A percentile compares a stretch with the other conserved stretches of the same genome.
Conservation (phyloP, 257 asterid species). For the Jasminum sambac region DNA sequence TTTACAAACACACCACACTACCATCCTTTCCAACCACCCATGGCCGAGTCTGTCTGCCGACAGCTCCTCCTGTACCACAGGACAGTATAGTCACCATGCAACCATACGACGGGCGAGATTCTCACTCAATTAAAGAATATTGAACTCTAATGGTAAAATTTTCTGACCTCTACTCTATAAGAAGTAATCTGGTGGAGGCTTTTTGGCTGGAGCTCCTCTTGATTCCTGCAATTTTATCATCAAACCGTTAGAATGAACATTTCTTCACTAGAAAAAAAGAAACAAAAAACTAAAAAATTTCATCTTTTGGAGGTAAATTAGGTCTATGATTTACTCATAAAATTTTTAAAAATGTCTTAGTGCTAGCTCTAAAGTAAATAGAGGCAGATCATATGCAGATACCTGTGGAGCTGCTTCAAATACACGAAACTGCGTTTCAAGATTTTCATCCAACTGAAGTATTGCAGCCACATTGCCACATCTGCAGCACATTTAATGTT, state of each 20-base stretch:
- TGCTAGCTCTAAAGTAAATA: no score
- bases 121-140: background rate
- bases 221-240: conserved; percentile 65
- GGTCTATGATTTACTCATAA: no score
- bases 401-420: conserved; percentile 99
- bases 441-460: conserved; percentile 88
- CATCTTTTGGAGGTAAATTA: background rate
- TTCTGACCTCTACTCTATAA: conserved; percentile 37
- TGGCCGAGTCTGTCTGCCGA: background rate
- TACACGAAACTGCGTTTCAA: conserved; percentile 71
- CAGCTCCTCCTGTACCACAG: background rate
- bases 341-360: background rate
- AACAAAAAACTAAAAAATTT: background rate
- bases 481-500: conserved; percentile 40
- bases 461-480: conserved; percentile 98
- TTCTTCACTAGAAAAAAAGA: background rate
- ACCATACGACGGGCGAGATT: background rate
- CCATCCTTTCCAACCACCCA: background rate
- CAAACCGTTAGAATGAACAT: background rate
- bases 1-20: background rate
- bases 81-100: conserved; percentile 2
- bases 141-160: conserved; percentile 13
- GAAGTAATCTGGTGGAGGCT: conserved; percentile 93
- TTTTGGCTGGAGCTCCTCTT: conserved; percentile 82
- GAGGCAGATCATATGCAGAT: conserved; percentile 17